A percentile compares a stretch with the other conserved stretches of the same genome.
Conservation (phyloP, 768 basidiomycete species). For the Leccinum incarnatum region DNA sequence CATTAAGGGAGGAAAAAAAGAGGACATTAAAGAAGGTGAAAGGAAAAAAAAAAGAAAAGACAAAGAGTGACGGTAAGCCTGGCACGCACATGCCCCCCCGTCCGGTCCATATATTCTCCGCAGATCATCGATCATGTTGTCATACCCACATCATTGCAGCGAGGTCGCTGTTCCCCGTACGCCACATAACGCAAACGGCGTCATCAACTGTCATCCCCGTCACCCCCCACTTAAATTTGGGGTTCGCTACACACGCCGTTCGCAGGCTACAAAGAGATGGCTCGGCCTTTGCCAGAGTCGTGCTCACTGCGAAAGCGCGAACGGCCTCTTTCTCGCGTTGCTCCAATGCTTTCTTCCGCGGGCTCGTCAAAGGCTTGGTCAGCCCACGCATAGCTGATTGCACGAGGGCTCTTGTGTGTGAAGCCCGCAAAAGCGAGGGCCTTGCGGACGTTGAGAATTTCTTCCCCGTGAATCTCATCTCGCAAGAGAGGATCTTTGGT, state of each 20-base stretch:
- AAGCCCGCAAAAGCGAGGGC: slow-evolving; percentile 88
- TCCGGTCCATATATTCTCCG: slow-evolving; percentile 24
- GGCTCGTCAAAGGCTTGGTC: slow-evolving; percentile 67
- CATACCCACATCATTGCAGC: slow-evolving; percentile 32
- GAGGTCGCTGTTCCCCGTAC: slow-evolving; percentile 26
- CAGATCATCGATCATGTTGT: slow-evolving; percentile 30
- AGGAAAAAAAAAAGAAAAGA: background rate
- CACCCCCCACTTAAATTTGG: slow-evolving; percentile 19
- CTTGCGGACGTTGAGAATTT: slow-evolving; percentile 89
- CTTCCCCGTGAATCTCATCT: slow-evolving; percentile 80
- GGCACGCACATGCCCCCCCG: slow-evolving; percentile 6
- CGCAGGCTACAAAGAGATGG: slow-evolving; percentile 72
- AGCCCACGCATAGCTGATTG: slow-evolving; percentile 70
- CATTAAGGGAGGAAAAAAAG: slow-evolving; percentile 16
- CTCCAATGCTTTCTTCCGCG: slow-evolving; percentile 48
- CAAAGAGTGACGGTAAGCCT: slow-evolving; percentile 6
- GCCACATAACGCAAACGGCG: slow-evolving; percentile 32
- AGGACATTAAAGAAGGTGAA: slow-evolving; percentile 1
- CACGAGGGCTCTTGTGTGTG: slow-evolving; percentile 85
- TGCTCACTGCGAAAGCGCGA: slow-evolving; percentile 58
- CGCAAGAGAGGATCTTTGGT: slow-evolving; percentile 88
- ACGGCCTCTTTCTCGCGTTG: slow-evolving; percentile 59
- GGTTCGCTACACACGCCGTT: slow-evolving; percentile 29
- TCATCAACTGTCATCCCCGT: slow-evolving; percentile 26
- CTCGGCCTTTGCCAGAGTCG: slow-evolving; percentile 68